phyloP scores from a whole-genome alignment of 371 early-diverging fungal genomes.

The Mucor lusitanicus region DNA sequence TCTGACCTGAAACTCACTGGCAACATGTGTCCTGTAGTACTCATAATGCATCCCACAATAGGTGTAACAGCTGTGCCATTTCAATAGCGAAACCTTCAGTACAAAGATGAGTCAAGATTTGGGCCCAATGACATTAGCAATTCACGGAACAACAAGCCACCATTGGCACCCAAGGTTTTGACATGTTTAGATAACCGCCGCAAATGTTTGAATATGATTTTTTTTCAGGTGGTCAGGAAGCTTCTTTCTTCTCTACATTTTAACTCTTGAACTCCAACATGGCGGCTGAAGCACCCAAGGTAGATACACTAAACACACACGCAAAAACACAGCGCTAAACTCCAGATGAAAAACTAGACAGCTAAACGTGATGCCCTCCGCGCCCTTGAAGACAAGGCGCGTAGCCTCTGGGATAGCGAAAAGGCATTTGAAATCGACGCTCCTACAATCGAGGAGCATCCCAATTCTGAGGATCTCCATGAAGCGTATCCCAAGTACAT shows the following conservation, averaged over 20 bases:
- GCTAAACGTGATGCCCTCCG: constrained; percentile 85
- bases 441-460: constrained; percentile 71
- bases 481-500: constrained; percentile 88
- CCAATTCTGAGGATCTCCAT: constrained; percentile 59
- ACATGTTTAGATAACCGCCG: constrained; percentile 8
- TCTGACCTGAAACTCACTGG: neutral
- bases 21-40: neutral
- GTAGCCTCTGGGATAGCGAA: constrained; percentile 78
- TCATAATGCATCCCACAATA: neutral
- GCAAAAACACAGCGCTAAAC: neutral
- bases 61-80: neutral
- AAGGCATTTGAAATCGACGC: constrained; percentile 88
- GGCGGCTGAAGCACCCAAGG: constrained; percentile 38
- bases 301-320: constrained; percentile 2
- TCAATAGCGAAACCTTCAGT: neutral
- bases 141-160: constrained; percentile 8
- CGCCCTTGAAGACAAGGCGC: constrained; percentile 77
- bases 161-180: constrained; percentile 11
- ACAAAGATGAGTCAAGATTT: constrained; percentile 14
- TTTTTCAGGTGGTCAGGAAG: constrained; percentile 4
- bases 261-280: constrained; percentile 5
- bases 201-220: neutral
- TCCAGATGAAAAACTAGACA: constrained; percentile 43
- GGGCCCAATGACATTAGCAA: constrained; percentile 1
- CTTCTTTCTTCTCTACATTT: constrained; percentile 5